Evolutionary conservation across 2,329 filamentous ascomycete species (phyloP).

Genomic region (Pseudonectria buxi): DNA sequence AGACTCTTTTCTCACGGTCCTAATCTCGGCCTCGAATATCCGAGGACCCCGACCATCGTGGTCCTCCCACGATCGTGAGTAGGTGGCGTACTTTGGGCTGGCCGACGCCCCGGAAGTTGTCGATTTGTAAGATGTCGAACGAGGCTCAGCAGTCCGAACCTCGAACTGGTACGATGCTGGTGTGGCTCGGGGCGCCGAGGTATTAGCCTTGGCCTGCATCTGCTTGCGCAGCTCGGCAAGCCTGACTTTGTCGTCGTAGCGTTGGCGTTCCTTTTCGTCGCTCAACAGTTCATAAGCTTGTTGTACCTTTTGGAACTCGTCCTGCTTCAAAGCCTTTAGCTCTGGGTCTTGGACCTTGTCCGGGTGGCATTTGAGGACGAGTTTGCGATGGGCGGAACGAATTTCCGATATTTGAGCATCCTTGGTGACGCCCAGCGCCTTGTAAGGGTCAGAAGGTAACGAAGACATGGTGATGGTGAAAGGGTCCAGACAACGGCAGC

Average conservation of each 20-base stretch:
- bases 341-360: slow-evolving; percentile 80
- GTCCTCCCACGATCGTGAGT: slow-evolving; percentile 41
- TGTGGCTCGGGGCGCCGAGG: slow-evolving; percentile 38
- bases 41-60: slow-evolving; percentile 32
- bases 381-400: slow-evolving; percentile 73
- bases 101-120: slow-evolving; percentile 24
- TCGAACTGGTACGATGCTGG: slow-evolving; percentile 33
- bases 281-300: slow-evolving; percentile 87
- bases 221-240: slow-evolving; percentile 59
- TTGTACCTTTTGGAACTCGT: slow-evolving; percentile 88
- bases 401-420: slow-evolving; percentile 66
- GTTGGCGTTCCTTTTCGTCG: slow-evolving; percentile 63
- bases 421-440: slow-evolving; percentile 64
- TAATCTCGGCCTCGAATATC: slow-evolving; percentile 36
- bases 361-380: slow-evolving; percentile 81
- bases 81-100: slow-evolving; percentile 27
- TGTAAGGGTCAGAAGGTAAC: slow-evolving; percentile 69
- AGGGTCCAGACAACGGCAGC: slow-evolving; percentile 7
- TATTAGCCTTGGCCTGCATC: slow-evolving; percentile 36
- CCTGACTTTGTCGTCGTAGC: slow-evolving; percentile 72
- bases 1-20: slow-evolving; percentile 36
- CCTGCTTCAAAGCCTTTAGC: slow-evolving; percentile 69
- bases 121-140: slow-evolving; percentile 34
- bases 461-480: slow-evolving; percentile 37
- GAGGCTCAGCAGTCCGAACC: slow-evolving; percentile 45